These are phyloP conservation scores for Suillus subalutaceus DNA, from an alignment of 768 basidiomycete species.

Conservation along the genomic window DNA sequence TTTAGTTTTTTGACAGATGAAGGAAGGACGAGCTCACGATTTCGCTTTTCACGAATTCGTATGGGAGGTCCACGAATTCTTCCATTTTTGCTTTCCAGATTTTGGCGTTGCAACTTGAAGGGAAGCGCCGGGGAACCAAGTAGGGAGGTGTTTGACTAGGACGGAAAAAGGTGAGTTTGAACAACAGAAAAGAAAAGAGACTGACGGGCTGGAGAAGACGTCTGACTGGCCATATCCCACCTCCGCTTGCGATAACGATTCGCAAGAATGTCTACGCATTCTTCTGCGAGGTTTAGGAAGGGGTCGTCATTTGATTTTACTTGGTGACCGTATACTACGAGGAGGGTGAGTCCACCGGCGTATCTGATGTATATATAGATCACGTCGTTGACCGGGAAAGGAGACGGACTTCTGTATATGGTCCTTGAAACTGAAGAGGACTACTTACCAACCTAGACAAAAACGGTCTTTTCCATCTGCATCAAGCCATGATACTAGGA, in stretches of 20 bases:
- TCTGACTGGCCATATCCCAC: slow-evolving; percentile 48
- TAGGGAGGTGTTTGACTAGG: slow-evolving; percentile 56
- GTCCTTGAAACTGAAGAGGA: slow-evolving; percentile 37
- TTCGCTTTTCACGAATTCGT: slow-evolving; percentile 55
- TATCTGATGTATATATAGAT: slow-evolving; percentile 38
- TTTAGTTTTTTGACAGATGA: background rate
- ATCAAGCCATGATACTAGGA: slow-evolving; percentile 60
- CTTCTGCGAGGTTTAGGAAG: slow-evolving; percentile 45
- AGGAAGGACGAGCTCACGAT: slow-evolving; percentile 52
- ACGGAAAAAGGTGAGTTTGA: background rate
- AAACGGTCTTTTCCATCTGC: slow-evolving; percentile 56
- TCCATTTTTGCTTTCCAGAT: slow-evolving; percentile 67
- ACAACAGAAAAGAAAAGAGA: background rate
- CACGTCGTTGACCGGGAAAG: background rate
- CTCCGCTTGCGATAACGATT: slow-evolving; percentile 47
- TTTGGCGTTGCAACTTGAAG: slow-evolving; percentile 62
- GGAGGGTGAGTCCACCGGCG: slow-evolving; percentile 55
- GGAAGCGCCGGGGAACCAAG: slow-evolving; percentile 69
- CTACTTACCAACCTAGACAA: slow-evolving; percentile 54
- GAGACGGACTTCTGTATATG: slow-evolving; percentile 36
- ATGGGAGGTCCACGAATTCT: slow-evolving; percentile 67
- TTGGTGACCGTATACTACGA: slow-evolving; percentile 66
- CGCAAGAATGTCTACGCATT: slow-evolving; percentile 43
- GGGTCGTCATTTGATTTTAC: slow-evolving; percentile 42
- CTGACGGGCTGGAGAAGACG: slow-evolving; percentile 38